Conservation (phyloP, 2,329 filamentous ascomycete genomes). For the Ophiostoma novo-ulmi region DNA sequence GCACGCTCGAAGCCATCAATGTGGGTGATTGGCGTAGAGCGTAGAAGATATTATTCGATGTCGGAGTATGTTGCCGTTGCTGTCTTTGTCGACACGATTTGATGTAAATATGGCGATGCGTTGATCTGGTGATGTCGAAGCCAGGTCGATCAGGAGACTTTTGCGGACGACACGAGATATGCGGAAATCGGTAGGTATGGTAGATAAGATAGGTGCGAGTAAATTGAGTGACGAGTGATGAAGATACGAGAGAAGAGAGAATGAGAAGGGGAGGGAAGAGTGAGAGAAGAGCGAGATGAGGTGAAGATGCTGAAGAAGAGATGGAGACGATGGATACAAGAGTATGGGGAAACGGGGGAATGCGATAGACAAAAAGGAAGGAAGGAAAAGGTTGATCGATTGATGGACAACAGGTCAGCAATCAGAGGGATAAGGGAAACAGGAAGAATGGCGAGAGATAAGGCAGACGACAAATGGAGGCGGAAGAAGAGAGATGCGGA, state of each 20-base stretch:
- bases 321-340: neutral
- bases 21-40: neutral
- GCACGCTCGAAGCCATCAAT: constrained; percentile 4
- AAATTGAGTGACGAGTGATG: neutral
- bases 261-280: neutral
- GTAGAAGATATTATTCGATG: neutral
- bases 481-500: neutral
- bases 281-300: neutral
- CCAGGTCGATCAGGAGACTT: neutral
- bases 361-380: neutral
- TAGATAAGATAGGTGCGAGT: neutral
- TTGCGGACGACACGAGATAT: neutral
- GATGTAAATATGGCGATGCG: neutral
- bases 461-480: neutral
- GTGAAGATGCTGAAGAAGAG: neutral
- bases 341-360: constrained; percentile 9
- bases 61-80: neutral
- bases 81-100: neutral
- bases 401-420: neutral
- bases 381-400: neutral
- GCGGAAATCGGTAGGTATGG: neutral
- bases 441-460: neutral
- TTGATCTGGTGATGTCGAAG: neutral
- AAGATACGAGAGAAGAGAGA: neutral
- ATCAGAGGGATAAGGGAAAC: neutral